These are phyloP conservation scores for Penicillium canariense DNA, from an alignment of 495 filamentous ascomycete species.

Conservation along the genomic window DNA sequence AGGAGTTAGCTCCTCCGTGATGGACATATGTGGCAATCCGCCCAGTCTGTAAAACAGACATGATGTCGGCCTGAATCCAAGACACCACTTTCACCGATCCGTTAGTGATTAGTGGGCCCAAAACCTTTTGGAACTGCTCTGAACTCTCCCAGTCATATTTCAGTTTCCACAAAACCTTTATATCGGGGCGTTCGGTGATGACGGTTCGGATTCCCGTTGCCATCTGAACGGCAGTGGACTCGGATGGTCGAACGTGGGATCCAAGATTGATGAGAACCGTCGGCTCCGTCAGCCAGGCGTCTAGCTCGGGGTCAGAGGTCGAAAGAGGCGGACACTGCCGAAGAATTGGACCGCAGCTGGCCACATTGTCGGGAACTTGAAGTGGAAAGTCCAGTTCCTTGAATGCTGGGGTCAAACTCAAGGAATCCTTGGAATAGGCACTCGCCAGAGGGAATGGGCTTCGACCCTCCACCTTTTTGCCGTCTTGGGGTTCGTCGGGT, in stretches of 20 bases:
- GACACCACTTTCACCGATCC: constrained; percentile 26
- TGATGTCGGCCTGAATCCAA: constrained; percentile 50
- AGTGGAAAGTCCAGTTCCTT: constrained; percentile 46
- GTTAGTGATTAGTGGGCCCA: constrained; percentile 17
- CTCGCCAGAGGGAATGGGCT: constrained; percentile 32
- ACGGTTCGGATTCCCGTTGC: constrained; percentile 34
- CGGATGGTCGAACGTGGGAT: constrained; percentile 36
- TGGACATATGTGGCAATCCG: constrained; percentile 49
- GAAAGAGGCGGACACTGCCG: constrained; percentile 32
- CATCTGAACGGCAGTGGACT: constrained; percentile 36
- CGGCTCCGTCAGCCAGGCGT: constrained; percentile 44
- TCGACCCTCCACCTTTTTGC: constrained; percentile 27
- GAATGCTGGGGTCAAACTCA: constrained; percentile 37
- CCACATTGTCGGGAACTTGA: constrained; percentile 41
- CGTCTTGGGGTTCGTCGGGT: constrained; percentile 16
- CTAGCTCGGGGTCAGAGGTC: constrained; percentile 41
- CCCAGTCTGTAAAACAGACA: constrained; percentile 44
- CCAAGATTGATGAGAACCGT: constrained; percentile 53
- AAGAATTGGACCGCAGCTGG: constrained; percentile 48
- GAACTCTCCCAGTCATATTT: constrained; percentile 28
- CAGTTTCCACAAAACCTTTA: constrained; percentile 52
- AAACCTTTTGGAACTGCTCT: constrained; percentile 9
- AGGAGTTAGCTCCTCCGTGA: constrained; percentile 55
- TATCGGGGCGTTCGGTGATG: constrained; percentile 23
- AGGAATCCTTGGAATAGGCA: constrained; percentile 33